Conservation (phyloP, 805 yeast species). For the Brettanomyces sp. region DNA sequence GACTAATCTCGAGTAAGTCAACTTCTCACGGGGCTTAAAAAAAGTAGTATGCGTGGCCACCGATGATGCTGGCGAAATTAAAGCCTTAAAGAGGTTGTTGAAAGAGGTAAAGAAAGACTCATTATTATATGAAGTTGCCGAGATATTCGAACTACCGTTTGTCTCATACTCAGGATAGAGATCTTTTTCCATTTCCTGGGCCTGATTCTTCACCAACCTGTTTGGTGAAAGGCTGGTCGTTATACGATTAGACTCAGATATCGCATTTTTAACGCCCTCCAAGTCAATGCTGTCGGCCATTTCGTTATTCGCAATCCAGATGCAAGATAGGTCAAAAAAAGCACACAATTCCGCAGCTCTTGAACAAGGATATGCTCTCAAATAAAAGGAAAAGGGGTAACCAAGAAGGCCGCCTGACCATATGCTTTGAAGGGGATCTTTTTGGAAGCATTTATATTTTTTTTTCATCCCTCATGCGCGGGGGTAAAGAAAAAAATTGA, state of each 20-base stretch:
- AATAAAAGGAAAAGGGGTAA: too few species aligned
- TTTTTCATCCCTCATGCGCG: too few species aligned
- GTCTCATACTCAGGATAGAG: background rate
- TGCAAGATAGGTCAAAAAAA: too few species aligned
- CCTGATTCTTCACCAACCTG: slow-evolving; percentile 6
- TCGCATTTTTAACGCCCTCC: background rate
- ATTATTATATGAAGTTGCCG: slow-evolving; percentile 5
- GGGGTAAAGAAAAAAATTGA: too few species aligned
- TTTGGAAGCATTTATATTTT: too few species aligned
- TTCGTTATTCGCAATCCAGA: background rate
- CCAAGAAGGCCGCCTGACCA: too few species aligned
- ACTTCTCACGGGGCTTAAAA: slow-evolving; percentile 1
- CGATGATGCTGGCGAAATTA: slow-evolving; percentile 12
- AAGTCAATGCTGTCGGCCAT: slow-evolving; percentile 4
- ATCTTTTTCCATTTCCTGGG: slow-evolving; percentile 3
- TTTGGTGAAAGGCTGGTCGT: background rate
- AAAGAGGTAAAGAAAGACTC: slow-evolving; percentile 12
- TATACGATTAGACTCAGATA: background rate
- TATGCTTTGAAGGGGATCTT: too few species aligned
- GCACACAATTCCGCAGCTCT: too few species aligned
- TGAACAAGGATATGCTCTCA: too few species aligned
- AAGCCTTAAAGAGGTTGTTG: slow-evolving; percentile 11
- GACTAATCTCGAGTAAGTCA: slow-evolving; percentile 4
- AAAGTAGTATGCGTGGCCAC: background rate
- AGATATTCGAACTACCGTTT: slow-evolving; percentile 9